These are phyloP conservation scores for Cladophialophora psammophila DNA, from an alignment of 2,329 filamentous ascomycete species.

Conservation along the genomic window DNA sequence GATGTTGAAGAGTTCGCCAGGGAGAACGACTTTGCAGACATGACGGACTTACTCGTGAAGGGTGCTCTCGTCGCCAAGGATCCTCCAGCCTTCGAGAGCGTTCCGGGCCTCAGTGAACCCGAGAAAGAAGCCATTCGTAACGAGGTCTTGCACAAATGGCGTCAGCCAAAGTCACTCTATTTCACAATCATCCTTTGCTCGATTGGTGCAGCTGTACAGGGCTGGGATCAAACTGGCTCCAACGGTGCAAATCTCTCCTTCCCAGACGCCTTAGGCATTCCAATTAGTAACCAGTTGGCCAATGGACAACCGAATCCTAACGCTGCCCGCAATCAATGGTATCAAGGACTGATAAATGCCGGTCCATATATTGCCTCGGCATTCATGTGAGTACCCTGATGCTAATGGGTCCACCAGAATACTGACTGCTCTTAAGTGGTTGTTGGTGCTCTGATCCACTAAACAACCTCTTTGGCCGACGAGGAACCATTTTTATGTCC, in stretches of 20 bases:
- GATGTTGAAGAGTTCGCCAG: conserved; percentile 54
- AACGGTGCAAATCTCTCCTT: conserved; percentile 63
- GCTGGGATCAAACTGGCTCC: conserved; percentile 62
- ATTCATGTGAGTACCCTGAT: conserved; percentile 53
- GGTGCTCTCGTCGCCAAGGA: conserved; percentile 60
- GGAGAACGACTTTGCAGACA: conserved; percentile 51
- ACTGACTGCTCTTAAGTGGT: conserved; percentile 63
- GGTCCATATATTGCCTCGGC: conserved; percentile 59
- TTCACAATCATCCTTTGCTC: conserved; percentile 61
- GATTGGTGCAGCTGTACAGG: conserved; percentile 59
- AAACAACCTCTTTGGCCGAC: conserved; percentile 73
- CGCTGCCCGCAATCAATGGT: conserved; percentile 58
- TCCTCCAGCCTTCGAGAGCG: conserved; percentile 53
- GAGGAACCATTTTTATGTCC: conserved; percentile 69
- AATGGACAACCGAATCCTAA: conserved; percentile 43
- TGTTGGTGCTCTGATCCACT: conserved; percentile 78
- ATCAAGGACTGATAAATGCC: conserved; percentile 69
- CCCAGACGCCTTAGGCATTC: conserved; percentile 56
- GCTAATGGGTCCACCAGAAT: conserved; percentile 60
- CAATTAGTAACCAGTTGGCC: conserved; percentile 41
- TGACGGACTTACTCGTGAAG: conserved; percentile 53
- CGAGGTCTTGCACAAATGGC: conserved; percentile 59
- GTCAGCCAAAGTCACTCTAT: conserved; percentile 57
- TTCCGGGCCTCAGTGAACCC: conserved; percentile 52
- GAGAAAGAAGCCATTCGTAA: conserved; percentile 54